Evolutionary conservation across 208 protist species (phyloP), one percentile per base, ranked within the genome.

Genomic region (Angomonas desouzai): DNA sequence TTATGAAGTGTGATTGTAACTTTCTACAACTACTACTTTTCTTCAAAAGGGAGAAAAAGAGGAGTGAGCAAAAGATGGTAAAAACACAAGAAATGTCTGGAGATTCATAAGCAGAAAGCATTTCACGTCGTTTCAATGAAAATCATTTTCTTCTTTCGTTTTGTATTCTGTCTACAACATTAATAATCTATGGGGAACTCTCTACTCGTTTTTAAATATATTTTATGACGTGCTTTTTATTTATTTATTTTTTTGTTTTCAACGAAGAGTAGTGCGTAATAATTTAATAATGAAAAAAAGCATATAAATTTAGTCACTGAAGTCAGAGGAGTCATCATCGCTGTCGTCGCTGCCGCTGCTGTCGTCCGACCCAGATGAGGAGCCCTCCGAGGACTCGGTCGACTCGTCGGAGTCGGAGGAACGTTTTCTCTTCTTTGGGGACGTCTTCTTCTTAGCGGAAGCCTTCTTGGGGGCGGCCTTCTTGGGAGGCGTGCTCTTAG

Each of bases 221-320:
- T 43, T 43, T 43, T 6, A 51, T 23, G 34, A n/a, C 23, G 16
- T 45, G 3, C 13, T 43, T 11, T 62, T 62, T 40, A 47, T 30
- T 34, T 59, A 22, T 51, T 51, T 51, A 51, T 22, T 23, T 22
- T 23, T 27, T 51, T 27, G 6, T 27, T 27, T 40, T 40, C 13
- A 40, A 40, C 36, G 36, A 40, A 45, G 38, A 18, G 38, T n/a
- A 25, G 48, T 55, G 48, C 25, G 33, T 45, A 38, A 62, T 20
- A 38, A 43, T 48, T 3, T 20, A 43, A 43, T 27, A 62, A 34
- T 16, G 40, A 62, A 43, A 33, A 34, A 62, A 38, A n/a, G 13
- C 6, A 40, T 40, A 13, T 18, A 40, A 25, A 25, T 47, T 62
- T 71, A 86, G 33, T 86, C 79, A 49, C 79, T 86, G 55, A 86